Evolutionary conservation across 148 eudicot species (phyloP), one percentile per base, ranked within the genome.

Genomic region (Heliamphora exappendiculata): DNA sequence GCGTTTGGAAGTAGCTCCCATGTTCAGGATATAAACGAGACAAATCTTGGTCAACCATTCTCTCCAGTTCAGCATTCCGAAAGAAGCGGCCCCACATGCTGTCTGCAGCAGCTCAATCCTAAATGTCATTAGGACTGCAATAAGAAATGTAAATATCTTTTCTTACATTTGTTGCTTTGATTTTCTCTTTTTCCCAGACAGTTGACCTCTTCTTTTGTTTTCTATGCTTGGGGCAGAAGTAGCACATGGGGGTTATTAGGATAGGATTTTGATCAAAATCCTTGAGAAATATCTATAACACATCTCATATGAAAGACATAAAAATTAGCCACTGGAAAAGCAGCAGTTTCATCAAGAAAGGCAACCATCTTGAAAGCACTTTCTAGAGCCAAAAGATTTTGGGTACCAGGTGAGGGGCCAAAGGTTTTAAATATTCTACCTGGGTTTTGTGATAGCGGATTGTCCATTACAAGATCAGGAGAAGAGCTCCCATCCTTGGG

Each of bases 81-180:
- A 95, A 95, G 75, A 91, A 95, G 37, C 97, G 97, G 20, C 99
- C 91, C 99, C 99, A 95, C 79, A 84, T 89, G 87, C 99, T 95
- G 88, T 93, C 99, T 95, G 88, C 86, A 84, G 44, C 42, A n/a
- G 13, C 13, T 66, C 34, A 76, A 69, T 28, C 28, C 45, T 9
- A 59, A 77, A 70, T 44, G 29, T 5, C 29, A 50, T 17, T 55
- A 17, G n/a, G 3, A 55, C 22, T 57, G 19, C 26, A 26, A 0
- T 26, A 67, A 3, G 12, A 37, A 24, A 41, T 4, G 63, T 34
- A n/a, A 20, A 31, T 72, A 44, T 7, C n/a, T 51, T 10, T 33
- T 54, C 53, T 54, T 3, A 17, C 31, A 53, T 31, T 11, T 33
- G 16, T 16, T 42, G 1, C 16, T n/a, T 60, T 8, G 6, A 42